Evolutionary conservation across 1,284 basidiomycete species (phyloP).

Genomic region (Cryptococcus sp.): DNA sequence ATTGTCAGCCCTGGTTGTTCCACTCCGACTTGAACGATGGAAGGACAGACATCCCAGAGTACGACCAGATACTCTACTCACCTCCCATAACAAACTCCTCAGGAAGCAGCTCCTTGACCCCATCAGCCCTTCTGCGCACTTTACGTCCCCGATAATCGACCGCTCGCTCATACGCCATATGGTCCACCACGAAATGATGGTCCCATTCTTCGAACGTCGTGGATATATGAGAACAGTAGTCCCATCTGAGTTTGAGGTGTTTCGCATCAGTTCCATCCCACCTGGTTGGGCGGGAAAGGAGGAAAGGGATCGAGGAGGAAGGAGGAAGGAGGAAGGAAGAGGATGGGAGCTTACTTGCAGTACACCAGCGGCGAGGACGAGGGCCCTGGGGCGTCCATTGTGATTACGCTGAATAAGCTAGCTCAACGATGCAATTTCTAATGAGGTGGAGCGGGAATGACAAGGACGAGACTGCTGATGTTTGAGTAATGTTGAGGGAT

Average conservation of each 20-base stretch:
- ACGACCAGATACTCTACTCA: background rate
- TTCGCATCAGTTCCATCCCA: background rate
- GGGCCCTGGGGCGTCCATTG: no score
- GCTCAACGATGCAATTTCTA: no score
- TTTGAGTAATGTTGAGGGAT: no score
- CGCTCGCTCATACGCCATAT: constrained; percentile 13
- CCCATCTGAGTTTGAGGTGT: constrained; percentile 7
- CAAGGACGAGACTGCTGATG: no score
- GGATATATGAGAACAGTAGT: constrained; percentile 15
- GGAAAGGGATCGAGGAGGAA: no score
- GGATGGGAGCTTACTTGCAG: background rate
- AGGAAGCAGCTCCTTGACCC: constrained; percentile 12
- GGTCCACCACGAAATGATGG: constrained; percentile 16
- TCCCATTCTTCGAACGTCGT: constrained; percentile 16
- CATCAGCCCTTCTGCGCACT: constrained; percentile 4
- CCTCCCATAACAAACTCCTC: background rate
- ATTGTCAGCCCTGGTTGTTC: background rate
- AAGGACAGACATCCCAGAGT: background rate
- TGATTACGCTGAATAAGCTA: no score
- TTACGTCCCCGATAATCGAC: constrained; percentile 9
- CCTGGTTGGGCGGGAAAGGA: background rate
- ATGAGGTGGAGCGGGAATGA: no score
- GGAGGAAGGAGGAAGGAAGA: background rate
- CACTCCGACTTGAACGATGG: background rate
- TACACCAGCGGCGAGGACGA: background rate